A percentile compares a stretch with the other conserved stretches of the same genome.
Evolutionary conservation across 2,329 filamentous ascomycete genomes (phyloP).

Genomic region (Myriosclerotinia curreyana): DNA sequence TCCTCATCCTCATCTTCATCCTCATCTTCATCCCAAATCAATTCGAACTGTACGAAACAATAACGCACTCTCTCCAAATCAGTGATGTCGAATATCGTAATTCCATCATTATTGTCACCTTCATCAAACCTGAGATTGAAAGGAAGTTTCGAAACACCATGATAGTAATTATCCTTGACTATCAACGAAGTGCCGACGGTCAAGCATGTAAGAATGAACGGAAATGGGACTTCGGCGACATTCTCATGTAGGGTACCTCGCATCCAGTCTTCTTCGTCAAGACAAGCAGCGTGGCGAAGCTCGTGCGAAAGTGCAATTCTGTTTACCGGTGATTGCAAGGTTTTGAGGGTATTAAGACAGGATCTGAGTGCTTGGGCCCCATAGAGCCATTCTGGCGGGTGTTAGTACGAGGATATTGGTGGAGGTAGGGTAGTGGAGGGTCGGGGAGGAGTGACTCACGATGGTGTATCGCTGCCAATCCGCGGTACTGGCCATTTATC

Average conservation of each 20-base stretch:
- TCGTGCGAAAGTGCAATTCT: conserved; percentile 29
- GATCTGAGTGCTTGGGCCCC: conserved; percentile 21
- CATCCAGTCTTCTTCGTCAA: not conserved
- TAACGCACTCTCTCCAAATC: conserved; percentile 23
- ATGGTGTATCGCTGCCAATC: conserved; percentile 31
- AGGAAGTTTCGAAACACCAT: not conserved
- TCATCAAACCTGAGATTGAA: not conserved
- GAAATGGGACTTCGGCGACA: not conserved
- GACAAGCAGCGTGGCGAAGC: conserved; percentile 18
- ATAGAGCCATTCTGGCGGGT: not conserved
- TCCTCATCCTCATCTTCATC: not conserved
- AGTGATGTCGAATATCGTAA: conserved; percentile 35
- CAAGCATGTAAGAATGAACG: conserved; percentile 13
- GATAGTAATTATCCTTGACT: not conserved
- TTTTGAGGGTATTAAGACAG: conserved; percentile 24
- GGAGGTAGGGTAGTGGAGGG: too few relatives aligned
- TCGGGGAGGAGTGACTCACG: not conserved
- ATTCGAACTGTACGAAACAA: conserved; percentile 27
- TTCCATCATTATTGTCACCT: conserved; percentile 28
- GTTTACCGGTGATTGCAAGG: conserved; percentile 28
- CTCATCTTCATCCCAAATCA: too few relatives aligned
- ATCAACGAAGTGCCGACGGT: not conserved
- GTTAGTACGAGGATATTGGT: not conserved
- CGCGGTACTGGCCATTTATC: conserved; percentile 32
- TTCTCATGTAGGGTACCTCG: not conserved